Conservation (phyloP, 2,329 filamentous ascomycete genomes). For the Emmonsiellopsis sp. region DNA sequence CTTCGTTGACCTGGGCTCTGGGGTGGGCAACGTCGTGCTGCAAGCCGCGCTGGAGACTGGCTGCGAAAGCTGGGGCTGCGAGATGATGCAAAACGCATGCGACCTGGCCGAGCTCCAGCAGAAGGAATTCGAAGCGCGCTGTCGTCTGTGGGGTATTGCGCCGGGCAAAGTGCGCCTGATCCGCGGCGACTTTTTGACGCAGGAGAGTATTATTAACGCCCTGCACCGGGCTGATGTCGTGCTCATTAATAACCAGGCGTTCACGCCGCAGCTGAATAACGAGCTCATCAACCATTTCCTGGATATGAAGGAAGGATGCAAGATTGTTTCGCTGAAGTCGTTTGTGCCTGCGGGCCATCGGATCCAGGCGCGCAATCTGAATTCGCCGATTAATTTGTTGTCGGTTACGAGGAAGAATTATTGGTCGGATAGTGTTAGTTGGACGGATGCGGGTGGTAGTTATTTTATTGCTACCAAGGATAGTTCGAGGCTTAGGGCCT, state of each 20-base stretch:
- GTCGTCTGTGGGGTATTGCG: slow-evolving; percentile 77
- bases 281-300: slow-evolving; percentile 80
- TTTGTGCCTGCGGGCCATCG: slow-evolving; percentile 78
- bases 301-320: slow-evolving; percentile 82
- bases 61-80: slow-evolving; percentile 91
- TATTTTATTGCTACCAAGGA: slow-evolving; percentile 87
- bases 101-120: slow-evolving; percentile 71
- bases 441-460: slow-evolving; percentile 73
- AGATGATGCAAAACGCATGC: slow-evolving; percentile 89
- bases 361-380: slow-evolving; percentile 62
- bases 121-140: slow-evolving; percentile 74
- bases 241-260: slow-evolving; percentile 96
- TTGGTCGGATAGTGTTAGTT: slow-evolving; percentile 67
- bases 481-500: slow-evolving; percentile 42
- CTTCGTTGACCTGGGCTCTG: slow-evolving; percentile 91
- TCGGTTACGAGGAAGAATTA: slow-evolving; percentile 66
- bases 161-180: slow-evolving; percentile 73
- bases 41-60: slow-evolving; percentile 90
- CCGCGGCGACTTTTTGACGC: slow-evolving; percentile 73
- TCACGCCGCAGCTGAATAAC: slow-evolving; percentile 79
- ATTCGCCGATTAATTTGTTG: slow-evolving; percentile 73
- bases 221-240: slow-evolving; percentile 87
- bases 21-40: slow-evolving; percentile 89
- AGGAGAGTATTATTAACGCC: slow-evolving; percentile 58
- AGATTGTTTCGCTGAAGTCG: slow-evolving; percentile 83